Percentiles rank a stretch among this genome's conserved stretches.
These are phyloP conservation scores for Pichia ethanolica DNA, from an alignment of 805 yeast genomes.

Conservation along the genomic window DNA sequence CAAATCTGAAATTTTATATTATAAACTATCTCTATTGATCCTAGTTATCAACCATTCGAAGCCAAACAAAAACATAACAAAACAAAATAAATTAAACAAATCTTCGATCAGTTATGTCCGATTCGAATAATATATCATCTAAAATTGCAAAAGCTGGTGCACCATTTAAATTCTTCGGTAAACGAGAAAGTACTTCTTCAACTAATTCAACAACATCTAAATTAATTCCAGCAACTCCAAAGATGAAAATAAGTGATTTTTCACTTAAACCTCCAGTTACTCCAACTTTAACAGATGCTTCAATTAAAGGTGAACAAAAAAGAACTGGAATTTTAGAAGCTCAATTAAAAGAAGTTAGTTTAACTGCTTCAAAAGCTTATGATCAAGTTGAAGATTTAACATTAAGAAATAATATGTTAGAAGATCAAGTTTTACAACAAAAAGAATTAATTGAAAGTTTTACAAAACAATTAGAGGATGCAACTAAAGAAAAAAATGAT, in stretches of 20 bases:
- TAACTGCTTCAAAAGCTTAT: constrained; percentile 22
- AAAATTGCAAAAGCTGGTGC: background rate
- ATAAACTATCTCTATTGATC: no score
- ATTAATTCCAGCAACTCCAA: constrained; percentile 9
- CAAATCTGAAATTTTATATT: no score
- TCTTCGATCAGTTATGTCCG: background rate
- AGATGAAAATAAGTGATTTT: background rate
- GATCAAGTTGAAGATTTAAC: constrained; percentile 22
- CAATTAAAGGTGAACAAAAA: constrained; percentile 19
- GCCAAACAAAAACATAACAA: no score
- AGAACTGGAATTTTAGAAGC: constrained; percentile 16
- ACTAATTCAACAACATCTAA: background rate
- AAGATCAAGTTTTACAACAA: constrained; percentile 23
- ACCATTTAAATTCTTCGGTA: constrained; percentile 5
- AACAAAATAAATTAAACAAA: no score
- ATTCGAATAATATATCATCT: background rate
- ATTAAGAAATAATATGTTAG: constrained; percentile 16
- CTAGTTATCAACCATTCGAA: no score
- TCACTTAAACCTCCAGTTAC: constrained; percentile 8
- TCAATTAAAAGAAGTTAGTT: constrained; percentile 20
- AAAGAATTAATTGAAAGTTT: constrained; percentile 19
- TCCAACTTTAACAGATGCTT: constrained; percentile 17
- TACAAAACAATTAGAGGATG: constrained; percentile 16
- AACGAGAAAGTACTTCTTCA: background rate
- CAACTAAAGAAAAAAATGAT: constrained; percentile 1